Evolutionary conservation across 495 filamentous ascomycete genomes (phyloP), one percentile per base, ranked within the genome.

Genomic region (Talaromyces thailandensis): DNA sequence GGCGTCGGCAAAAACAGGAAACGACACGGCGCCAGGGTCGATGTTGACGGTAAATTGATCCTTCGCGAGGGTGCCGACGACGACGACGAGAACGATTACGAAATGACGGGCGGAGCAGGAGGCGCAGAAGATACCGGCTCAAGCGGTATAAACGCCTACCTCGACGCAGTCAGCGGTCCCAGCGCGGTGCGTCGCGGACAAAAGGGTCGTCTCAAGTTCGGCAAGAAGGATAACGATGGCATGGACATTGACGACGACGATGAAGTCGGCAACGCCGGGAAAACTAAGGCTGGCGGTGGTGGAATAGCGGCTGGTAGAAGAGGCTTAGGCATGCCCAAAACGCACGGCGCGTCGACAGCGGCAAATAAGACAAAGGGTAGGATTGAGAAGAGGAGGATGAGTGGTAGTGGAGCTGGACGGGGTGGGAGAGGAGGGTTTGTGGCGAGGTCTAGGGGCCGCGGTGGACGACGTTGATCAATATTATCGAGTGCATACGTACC

Each of bases 11-110:
- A 71, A 0, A 76, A 74, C 37, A 72, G 71, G 52, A 82, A 83
- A 68, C 76, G 73, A 9, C 80, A 76, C 21, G 72, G 72, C 52
- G 88, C 89, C 24, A 91, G 89, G 79, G 81, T 82, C 25, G 88
- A 95, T 63, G 63, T 86, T 24, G 91, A 97, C 64, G 94, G 95
- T n/a, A 95, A 93, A 75, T 83, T 98, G 4, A 78, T 98, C 45
- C 78, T 98, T 24, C 86, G 86, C 43, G 80, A 75, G 25, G 78
- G 77, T 25, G 77, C 84, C 31, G 81, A 81, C 16, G 70, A 71
- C 3, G 77, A 79, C 48, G 75, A 79, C 40, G 76, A 72, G 8
- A 70, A 71, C 4, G 78, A 79, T 35, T 76, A 73, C 35, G 84
- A 86, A 74, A 85, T 84, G 73, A 74, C 83, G 37, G 89, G 88